Evolutionary conservation across 169 alveolate species (phyloP), one percentile per base, ranked within the genome.

Genomic region (Cryptosporidium viatorum): DNA sequence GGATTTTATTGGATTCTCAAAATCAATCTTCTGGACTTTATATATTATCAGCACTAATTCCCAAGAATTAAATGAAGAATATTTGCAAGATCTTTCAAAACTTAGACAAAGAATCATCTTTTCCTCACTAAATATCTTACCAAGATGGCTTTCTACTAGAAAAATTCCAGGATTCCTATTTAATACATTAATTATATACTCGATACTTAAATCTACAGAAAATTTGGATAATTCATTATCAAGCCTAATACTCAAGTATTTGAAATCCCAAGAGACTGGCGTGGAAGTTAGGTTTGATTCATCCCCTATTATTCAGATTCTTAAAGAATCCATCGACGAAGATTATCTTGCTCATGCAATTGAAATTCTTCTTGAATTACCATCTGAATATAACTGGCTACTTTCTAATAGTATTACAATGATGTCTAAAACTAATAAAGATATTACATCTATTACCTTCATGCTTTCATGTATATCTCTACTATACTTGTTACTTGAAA

Each of bases 121-220:
- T 10, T 51, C 7, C 18, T 31, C 68, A 14, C 39, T 73, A 4
- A 73, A 73, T 31, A 59, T 35, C 5, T 18, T 73, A 12, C 86
- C 86, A 55, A 51, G 26, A 33, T 73, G 86, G 86, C 1, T 73
- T 23, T 29, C 48, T 18, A 52, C 52, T 16, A 73, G 37, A 10
- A 73, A 59, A 35, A 58, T 73, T n/a, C 60, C 71, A 33, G 70
- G 70, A 2, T 35, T 52, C 21, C n/a, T 73, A 73, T 73, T 73
- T 21, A 73, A 73, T 23, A 23, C 39, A 26, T 35, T 73, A 33
- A 18, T 73, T 6, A 41, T 73, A 21, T 59, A 73, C 70, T 73
- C 86, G 18, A 21, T 73, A 9, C 29, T 58, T 23, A 45, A 69
- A n/a, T 18, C 62, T 29, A 43, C 16, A 41, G 50, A 65, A 31